Evolutionary conservation across 129 eudicot species (phyloP), one percentile per base, ranked within the genome.

Genomic region (Pseudognaphalium luteoalbum): DNA sequence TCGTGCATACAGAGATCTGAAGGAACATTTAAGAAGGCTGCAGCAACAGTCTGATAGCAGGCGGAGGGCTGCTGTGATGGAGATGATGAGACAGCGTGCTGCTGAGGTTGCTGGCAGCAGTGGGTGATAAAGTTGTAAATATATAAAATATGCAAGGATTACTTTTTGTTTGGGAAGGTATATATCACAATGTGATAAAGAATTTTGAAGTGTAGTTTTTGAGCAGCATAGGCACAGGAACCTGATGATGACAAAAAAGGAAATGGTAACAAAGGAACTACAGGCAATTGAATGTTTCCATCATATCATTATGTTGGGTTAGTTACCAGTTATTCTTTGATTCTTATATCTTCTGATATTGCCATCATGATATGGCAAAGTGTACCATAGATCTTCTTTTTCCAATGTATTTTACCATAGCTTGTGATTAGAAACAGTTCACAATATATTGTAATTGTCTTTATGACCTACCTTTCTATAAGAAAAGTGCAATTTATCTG

Each of bases 81-180:
- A 92, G 85, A 92, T 92, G 98, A 92, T 92, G 98, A 92, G 92
- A 84, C 98, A 92, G 54, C 96, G 96, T 42, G 92, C 93, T 32
- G 98, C 98, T 28, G 98, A 92, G 84, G 94, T 92, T 76, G 92
- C 90, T 66, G 85, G 88, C 59, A 78, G 74, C 76, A 47, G 86
- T 47, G 78, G 83, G 67, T 74, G 80, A 79, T 15, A 56, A 58
- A 34, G 34, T 74, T 85, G 96, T 87, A 74, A 62, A 75, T 84
- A 82, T 74, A 60, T 37, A 25, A 2, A 62, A 12, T 33, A 34
- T 2, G 25, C 14, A 10, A 76, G 35, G 33, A 22, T 57, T 50
- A 68, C 15, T 54, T 56, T n/a, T 77, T 79, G 78, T 56, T 29
- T 21, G 35, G 25, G 29, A 6, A 44, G 28, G 60, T 50, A 50